phyloP scores from a whole-genome alignment of 768 basidiomycete species.

The Agaricus sinodeliciosus region DNA sequence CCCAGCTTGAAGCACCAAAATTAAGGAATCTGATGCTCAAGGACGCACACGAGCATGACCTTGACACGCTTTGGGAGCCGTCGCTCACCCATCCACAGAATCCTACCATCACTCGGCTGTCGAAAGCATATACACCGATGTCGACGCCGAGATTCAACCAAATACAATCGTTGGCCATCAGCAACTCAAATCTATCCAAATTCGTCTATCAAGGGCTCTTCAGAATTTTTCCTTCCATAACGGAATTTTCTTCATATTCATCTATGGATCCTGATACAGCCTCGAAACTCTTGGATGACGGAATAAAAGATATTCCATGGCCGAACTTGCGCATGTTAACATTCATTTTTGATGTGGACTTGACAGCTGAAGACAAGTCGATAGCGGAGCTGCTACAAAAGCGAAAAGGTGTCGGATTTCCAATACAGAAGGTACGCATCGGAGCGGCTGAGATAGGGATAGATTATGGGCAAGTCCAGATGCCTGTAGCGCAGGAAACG shows the following conservation, averaged over 20 bases:
- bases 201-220: slow-evolving; percentile 24
- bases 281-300: not conserved
- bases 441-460: slow-evolving; percentile 18
- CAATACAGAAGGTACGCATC: slow-evolving; percentile 24
- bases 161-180: slow-evolving; percentile 31
- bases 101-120: not conserved
- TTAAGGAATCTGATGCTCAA: slow-evolving; percentile 37
- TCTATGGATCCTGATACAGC: slow-evolving; percentile 2
- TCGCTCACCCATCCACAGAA: not conserved
- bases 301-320: slow-evolving; percentile 21
- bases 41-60: slow-evolving; percentile 33
- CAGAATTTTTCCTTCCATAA: slow-evolving; percentile 26
- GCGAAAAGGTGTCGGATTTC: slow-evolving; percentile 19
- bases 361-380: slow-evolving; percentile 19
- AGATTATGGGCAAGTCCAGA: not conserved
- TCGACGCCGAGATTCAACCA: slow-evolving; percentile 22
- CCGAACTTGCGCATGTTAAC: slow-evolving; percentile 25
- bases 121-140: not conserved
- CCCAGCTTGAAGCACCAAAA: slow-evolving; percentile 29
- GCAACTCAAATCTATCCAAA: slow-evolving; percentile 33
- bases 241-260: slow-evolving; percentile 21
- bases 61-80: slow-evolving; percentile 28
- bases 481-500: not conserved
- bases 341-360: slow-evolving; percentile 23
- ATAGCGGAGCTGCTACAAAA: slow-evolving; percentile 20